phyloP scores from a whole-genome alignment of 768 basidiomycete genomes.

The Tulasnella sp. region DNA sequence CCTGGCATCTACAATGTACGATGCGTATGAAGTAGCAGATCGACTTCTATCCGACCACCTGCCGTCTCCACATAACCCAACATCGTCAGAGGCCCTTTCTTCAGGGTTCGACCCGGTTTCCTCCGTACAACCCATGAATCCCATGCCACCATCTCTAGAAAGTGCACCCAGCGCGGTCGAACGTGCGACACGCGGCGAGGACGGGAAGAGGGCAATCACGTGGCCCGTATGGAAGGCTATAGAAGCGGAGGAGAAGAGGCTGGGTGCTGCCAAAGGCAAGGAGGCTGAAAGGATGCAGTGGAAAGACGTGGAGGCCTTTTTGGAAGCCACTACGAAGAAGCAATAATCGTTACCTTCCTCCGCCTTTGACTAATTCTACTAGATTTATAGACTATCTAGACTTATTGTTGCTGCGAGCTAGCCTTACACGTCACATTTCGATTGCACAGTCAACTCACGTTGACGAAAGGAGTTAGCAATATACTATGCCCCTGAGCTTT shows the following conservation, averaged over 20 bases:
- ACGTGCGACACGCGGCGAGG: slow-evolving; percentile 48
- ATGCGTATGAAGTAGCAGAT: slow-evolving; percentile 81
- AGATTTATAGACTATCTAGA: slow-evolving; percentile 16
- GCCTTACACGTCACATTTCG: not conserved
- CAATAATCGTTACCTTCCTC: not conserved
- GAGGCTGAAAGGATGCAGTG: slow-evolving; percentile 79
- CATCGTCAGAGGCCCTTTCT: slow-evolving; percentile 16
- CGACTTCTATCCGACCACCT: slow-evolving; percentile 65
- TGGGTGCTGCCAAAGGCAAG: slow-evolving; percentile 62
- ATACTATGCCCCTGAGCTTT: not conserved
- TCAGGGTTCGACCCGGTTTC: slow-evolving; percentile 16
- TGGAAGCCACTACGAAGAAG: slow-evolving; percentile 1
- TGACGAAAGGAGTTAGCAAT: not conserved
- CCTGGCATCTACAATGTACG: slow-evolving; percentile 89
- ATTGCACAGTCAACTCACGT: not conserved
- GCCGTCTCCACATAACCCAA: slow-evolving; percentile 15
- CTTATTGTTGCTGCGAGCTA: not conserved
- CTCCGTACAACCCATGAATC: slow-evolving; percentile 37
- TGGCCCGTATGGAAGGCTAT: slow-evolving; percentile 78
- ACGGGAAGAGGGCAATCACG: slow-evolving; percentile 51
- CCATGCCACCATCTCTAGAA: slow-evolving; percentile 47
- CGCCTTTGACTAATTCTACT: not conserved
- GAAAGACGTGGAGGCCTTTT: slow-evolving; percentile 42
- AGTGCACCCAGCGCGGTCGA: slow-evolving; percentile 55
- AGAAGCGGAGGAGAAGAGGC: slow-evolving; percentile 68